Base-by-base conservation (phyloP, 1,139 yeast species). In the Taiozyma onychis region DNA sequence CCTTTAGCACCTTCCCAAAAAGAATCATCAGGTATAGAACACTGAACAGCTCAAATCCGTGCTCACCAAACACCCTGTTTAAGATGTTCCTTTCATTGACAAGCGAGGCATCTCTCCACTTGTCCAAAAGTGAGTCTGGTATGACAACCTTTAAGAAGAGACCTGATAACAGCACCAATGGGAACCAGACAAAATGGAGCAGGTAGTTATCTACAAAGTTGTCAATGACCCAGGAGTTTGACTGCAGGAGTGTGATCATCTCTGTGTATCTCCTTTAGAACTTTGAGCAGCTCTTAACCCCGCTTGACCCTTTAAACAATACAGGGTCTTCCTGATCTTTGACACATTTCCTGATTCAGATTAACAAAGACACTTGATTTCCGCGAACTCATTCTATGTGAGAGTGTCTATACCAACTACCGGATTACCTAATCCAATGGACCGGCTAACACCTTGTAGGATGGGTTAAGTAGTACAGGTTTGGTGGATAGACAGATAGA, bases 51-150 rank as follows among this genome's bases (percentile, higher is more conserved):
- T 54, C 28, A 44, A 66, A 63, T 1, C 72, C 72, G 43, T 65
- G 60, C 43, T 68, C 64, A 6, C 71, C 73, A 57, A 69, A 67
- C 18, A 67, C 39, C 22, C 50, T 47, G 50, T 70, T 69, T 32
- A 69, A 22, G 3, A 49, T 9, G 41, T 51, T 56, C 4, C 41
- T 24, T 13, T 56, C 55, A 9, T 53, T 45, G 28, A 56, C 44
- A 21, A 51, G 16, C 11, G 37, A 46, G 24, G 16, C 28, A 39
- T 39, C 14, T 24, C 18, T 21, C 41, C 22, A 37, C 2, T 18
- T 13, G 14, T 37, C 41, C 16, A 18, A 18, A 18, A 18, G 9
- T 6, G 41, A 37, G 14, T 37, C 11, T 37, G 41, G 41, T 18
- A 21, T 37, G 24, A 37, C 10, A 21, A 37, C 24, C 24, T 37